phyloP scores from a whole-genome alignment of 2,329 filamentous ascomycete species.

The Aulographum hederae region DNA sequence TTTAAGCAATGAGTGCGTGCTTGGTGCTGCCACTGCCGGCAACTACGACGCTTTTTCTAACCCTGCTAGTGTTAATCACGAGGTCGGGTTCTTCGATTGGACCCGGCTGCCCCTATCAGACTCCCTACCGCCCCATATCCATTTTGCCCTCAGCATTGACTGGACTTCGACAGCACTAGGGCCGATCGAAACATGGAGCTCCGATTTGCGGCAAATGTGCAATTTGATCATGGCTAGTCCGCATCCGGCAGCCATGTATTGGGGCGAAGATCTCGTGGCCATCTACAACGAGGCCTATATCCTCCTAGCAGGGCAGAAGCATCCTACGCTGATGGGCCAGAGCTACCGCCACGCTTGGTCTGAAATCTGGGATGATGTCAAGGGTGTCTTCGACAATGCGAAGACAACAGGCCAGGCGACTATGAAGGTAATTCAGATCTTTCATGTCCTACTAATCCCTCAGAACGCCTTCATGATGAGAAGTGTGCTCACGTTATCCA shows the following conservation, averaged over 20 bases:
- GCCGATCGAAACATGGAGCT: constrained; percentile 55
- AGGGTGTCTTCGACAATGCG: constrained; percentile 49
- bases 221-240: constrained; percentile 69
- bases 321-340: constrained; percentile 57
- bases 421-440: constrained; percentile 42
- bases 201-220: constrained; percentile 58
- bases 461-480: constrained; percentile 8
- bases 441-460: constrained; percentile 9
- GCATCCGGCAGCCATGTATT: constrained; percentile 39
- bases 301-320: constrained; percentile 52
- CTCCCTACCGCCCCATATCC: constrained; percentile 50
- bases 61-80: constrained; percentile 5
- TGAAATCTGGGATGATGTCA: constrained; percentile 57
- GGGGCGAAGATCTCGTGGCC: constrained; percentile 50
- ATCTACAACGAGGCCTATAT: constrained; percentile 45
- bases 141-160: constrained; percentile 51
- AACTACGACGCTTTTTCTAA: constrained; percentile 21
- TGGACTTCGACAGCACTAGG: constrained; percentile 59
- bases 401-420: constrained; percentile 55
- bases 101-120: constrained; percentile 48
- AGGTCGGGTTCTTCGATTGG: constrained; percentile 56
- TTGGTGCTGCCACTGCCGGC: constrained; percentile 19
- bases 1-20: constrained; percentile 21
- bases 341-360: constrained; percentile 50
- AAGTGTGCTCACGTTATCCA: constrained; percentile 3